Base-by-base conservation (phyloP, 257 asterid species). In the Mitragyna speciosa region DNA sequence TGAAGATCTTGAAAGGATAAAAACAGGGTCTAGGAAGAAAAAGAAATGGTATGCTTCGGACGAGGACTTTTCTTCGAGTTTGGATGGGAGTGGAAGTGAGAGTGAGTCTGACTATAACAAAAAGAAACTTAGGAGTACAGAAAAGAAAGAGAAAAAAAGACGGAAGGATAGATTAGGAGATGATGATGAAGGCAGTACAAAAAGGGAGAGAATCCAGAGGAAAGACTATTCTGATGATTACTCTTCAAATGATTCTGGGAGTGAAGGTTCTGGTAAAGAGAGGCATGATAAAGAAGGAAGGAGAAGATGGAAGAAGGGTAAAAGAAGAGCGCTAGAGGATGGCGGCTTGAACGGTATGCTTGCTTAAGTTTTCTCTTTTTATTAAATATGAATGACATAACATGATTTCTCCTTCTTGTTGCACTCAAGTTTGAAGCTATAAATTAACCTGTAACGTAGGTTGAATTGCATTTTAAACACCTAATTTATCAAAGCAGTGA, bases 21-120 rank as follows among this genome's bases (percentile, higher is more conserved):
- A 87, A 82, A 83, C 83, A 24, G 82, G 87, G 75, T 90, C 95
- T 24, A 86, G 87, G 78, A 89, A 85, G 92, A 92, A 93, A 82
- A 92, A 90, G 82, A 95, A 93, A 79, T 92, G 98, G 99, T 91
- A 93, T 83, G 90, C 87, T 73, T 86, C 96, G n/a, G 91, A 92
- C 61, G 97, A 93, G 75, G 98, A 86, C 51, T 70, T 86, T 69
- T 87, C 97, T 83, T 86, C 92, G 7, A 36, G 12, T 85, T 87
- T 95, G 31, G 91, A 87, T 73, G 81, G 69, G 41, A 86, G 93
- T 87, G 82, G 70, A 26, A 83, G 89, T 83, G 83, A 80, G 52
- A 79, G 76, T 78, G 92, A 83, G 80, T 80, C 85, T 51, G 92
- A 83, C 26, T 36, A 48, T 71, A 85, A 81, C n/a, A 80, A 26